Evolutionary conservation across 177 flowering plant genomes (phyloP), one percentile per base, ranked within the genome.

Genomic region (Tripterygium wilfordii): DNA sequence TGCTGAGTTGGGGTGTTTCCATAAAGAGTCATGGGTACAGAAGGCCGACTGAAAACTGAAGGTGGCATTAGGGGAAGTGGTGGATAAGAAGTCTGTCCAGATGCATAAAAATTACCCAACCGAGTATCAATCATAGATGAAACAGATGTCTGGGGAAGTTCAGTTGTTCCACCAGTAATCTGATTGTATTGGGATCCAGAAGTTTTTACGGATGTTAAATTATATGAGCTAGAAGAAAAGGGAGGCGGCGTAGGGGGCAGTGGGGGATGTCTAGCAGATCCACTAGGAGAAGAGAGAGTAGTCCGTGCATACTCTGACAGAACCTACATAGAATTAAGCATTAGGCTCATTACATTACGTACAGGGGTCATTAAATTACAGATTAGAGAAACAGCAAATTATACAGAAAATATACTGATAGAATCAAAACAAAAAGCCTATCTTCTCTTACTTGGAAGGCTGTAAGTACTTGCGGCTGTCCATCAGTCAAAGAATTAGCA

Each of bases 201-300:
- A 48, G 62, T 45, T 31, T 71, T 78, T 15, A 56, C 24, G 9
- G 81, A 61, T 36, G 78, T 31, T 36, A 70, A 60, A 48, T 56
- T 51, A 49, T 66, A 61, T 19, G 82, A 59, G 57, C 65, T 42
- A 31, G 82, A 53, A 19, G 80, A 59, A 62, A 63, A 79, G 32
- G 97, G 98, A 26, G 96, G 94, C 10, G 96, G 89, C 7, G 77
- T 89, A 31, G 96, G 95, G 49, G 97, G 97, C 62, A 89, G 99
- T 17, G 95, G 97, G 14, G 94, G 84, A 35, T 61, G 79, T 66
- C 96, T 75, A 22, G 60, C 48, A 53, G 91, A 61, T 43, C 73
- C 74, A 53, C 66, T 46, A 29, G 87, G 67, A 19, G 89, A 77
- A 61, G 91, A 63, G 29, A 54, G 60, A 26, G 80, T 57, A 30